Percentiles rank a stretch among this genome's conserved stretches.
phyloP scores from a whole-genome alignment of 495 filamentous ascomycete genomes.

The Penicillium cinerascens region DNA sequence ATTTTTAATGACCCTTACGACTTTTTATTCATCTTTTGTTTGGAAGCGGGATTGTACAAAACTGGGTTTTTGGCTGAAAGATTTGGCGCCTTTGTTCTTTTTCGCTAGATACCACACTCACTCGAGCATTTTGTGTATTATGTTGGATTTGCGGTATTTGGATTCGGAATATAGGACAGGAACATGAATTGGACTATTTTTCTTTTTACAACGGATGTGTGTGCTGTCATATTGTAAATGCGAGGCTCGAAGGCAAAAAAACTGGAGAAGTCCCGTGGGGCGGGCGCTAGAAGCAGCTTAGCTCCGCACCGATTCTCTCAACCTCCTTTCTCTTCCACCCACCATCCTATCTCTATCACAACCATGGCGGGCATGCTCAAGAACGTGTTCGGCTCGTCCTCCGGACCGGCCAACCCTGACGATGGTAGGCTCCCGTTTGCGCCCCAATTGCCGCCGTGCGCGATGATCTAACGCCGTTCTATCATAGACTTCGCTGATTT shows the following conservation, averaged over 20 bases:
- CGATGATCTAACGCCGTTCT: conserved; percentile 2
- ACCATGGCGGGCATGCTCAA: conserved; percentile 67
- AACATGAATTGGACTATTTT: neutral
- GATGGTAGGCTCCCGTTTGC: conserved; percentile 51
- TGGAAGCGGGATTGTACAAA: conserved; percentile 29
- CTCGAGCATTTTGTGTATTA: conserved; percentile 16
- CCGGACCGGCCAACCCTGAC: conserved; percentile 50
- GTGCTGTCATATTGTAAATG: neutral
- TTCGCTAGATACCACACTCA: conserved; percentile 29
- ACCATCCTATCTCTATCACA: conserved; percentile 10
- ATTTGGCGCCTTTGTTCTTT: conserved; percentile 23
- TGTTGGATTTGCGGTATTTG: conserved; percentile 6
- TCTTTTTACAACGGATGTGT: too few relatives aligned
- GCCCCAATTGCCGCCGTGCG: conserved; percentile 1
- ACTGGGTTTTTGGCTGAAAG: conserved; percentile 13
- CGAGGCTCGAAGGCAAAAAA: conserved; percentile 10
- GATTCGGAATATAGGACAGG: conserved; percentile 7
- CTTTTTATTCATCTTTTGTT: conserved; percentile 18
- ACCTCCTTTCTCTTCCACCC: conserved; percentile 29
- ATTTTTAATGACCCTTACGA: conserved; percentile 39
- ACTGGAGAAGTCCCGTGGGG: conserved; percentile 24
- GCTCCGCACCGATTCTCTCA: conserved; percentile 32
- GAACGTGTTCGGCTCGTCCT: conserved; percentile 60
- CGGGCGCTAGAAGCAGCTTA: conserved; percentile 25
- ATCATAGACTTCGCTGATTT: conserved; percentile 75